A percentile compares a stretch with the other conserved stretches of the same genome.
phyloP scores from a whole-genome alignment of 106 monocot genomes.

The Allium fistulosum region DNA sequence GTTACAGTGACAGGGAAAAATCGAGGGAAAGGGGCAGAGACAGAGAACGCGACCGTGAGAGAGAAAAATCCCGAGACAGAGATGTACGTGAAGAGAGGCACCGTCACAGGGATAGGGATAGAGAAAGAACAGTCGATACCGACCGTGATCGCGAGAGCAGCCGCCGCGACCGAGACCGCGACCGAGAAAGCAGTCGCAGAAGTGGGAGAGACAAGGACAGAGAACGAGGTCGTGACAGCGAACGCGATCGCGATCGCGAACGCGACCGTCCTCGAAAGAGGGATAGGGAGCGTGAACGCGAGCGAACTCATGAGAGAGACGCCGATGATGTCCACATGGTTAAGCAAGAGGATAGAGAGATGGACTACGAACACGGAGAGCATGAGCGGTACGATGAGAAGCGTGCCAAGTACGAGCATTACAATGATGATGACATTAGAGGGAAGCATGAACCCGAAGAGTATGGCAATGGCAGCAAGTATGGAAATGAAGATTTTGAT shows the following conservation, averaged over 20 bases:
- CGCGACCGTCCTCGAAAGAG: background rate
- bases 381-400: conserved; percentile 13
- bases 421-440: conserved; percentile 9
- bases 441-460: conserved; percentile 3
- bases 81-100: conserved; percentile 39
- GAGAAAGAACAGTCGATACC: conserved; percentile 30
- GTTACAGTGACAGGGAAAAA: conserved; percentile 49
- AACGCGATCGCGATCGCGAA: conserved; percentile 23
- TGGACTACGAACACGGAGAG: conserved; percentile 26
- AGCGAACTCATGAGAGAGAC: conserved; percentile 30
- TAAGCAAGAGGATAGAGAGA: conserved; percentile 30
- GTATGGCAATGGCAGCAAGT: conserved; percentile 18
- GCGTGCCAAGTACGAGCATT: conserved; percentile 19
- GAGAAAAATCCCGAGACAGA: conserved; percentile 35
- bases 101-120: conserved; percentile 21
- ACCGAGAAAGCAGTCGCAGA: conserved; percentile 17
- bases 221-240: conserved; percentile 23
- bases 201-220: conserved; percentile 23
- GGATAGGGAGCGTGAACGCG: conserved; percentile 16
- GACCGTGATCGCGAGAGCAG: conserved; percentile 34
- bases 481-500: conserved; percentile 18
- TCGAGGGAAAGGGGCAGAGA: conserved; percentile 62
- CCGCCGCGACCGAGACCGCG: conserved; percentile 39
- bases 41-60: conserved; percentile 39
- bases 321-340: conserved; percentile 19